phyloP scores from a whole-genome alignment of 1,284 basidiomycete species.

The Exobasidium rhododendri region DNA sequence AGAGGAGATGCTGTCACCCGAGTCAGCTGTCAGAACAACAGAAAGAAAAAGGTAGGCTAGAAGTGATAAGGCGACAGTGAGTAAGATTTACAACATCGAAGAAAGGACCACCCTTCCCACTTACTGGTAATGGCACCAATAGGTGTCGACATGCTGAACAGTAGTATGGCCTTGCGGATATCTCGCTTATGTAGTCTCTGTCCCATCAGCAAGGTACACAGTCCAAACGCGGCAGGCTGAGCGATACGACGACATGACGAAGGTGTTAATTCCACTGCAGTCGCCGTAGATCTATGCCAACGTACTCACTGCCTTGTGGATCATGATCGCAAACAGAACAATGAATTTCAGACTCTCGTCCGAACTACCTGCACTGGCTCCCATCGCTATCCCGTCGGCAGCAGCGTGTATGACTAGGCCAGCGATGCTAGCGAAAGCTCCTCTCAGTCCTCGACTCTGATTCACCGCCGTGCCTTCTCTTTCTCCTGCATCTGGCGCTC shows the following conservation, averaged over 20 bases:
- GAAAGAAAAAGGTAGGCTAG: conserved; percentile 7
- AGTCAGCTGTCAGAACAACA: conserved; percentile 6
- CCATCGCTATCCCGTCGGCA: conserved; percentile 52
- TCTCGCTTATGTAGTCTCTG: conserved; percentile 26
- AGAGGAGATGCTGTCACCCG: conserved; percentile 22
- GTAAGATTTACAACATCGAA: no score
- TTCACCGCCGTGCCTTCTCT: not conserved
- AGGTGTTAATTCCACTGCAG: no score
- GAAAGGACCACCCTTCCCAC: no score
- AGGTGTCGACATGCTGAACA: conserved; percentile 44
- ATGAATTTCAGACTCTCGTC: conserved; percentile 43
- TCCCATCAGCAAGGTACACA: conserved; percentile 49
- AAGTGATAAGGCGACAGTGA: conserved; percentile 15
- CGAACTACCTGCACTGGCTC: conserved; percentile 35
- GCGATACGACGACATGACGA: no score
- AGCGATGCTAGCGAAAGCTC: conserved; percentile 37
- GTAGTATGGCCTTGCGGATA: conserved; percentile 34
- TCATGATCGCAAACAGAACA: conserved; percentile 49
- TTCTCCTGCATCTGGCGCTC: not conserved
- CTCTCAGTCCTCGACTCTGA: conserved; percentile 19
- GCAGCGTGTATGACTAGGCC: conserved; percentile 49
- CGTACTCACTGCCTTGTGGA: conserved; percentile 46
- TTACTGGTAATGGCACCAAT: conserved; percentile 38
- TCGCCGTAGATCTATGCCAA: no score
- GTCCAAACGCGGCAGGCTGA: conserved; percentile 44